Evolutionary conservation across 2,329 filamentous ascomycete genomes (phyloP), one percentile per base, ranked within the genome.

Genomic region (Exserohilum rostratum): DNA sequence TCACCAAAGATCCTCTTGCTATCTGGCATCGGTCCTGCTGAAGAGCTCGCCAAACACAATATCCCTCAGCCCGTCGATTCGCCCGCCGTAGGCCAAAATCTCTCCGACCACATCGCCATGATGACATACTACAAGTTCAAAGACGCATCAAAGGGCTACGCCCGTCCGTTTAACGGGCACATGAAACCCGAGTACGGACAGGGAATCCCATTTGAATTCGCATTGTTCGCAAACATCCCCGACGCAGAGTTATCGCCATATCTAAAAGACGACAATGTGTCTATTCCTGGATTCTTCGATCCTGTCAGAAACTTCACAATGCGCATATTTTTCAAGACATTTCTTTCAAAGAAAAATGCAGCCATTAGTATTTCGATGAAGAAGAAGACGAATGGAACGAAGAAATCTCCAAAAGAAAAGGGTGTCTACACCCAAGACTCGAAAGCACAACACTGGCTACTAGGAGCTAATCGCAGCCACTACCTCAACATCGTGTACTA

Each of bases 1-100:
- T 76, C 73, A 1, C 78, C 77, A 0, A 76, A 80, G 49, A 50
- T 70, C 2, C 59, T 68, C 60, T 71, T 75, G 63, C 62, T 77
- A 1, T 76, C 73, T 5, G 76, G 75, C 5, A 68, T 77, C 33
- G 75, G 77, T 3, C 66, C 64, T 1, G 29, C 18, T 2, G 45
- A 46, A 0, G 42, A 64, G 12, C 63, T 72, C 3, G 1, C 35
- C 2, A 44, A 57, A 11, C 55, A 61, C 30, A 46, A 38, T 13
- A 69, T 72, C 29, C 25, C 53, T 1, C 30, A 60, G 6, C 25
- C 62, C 2, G 20, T 57, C 5, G 58, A 67, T 33, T 46, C 50
- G 2, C 55, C 68, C 4, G 57, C 48, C 2, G 68, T 73, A 10
- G 69, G 70, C n/a, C 58, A 68, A 44, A 66, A 66, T 18, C 49